Evolutionary conservation across 495 filamentous ascomycete species (phyloP).

Genomic region (Penicillium antarcticum): DNA sequence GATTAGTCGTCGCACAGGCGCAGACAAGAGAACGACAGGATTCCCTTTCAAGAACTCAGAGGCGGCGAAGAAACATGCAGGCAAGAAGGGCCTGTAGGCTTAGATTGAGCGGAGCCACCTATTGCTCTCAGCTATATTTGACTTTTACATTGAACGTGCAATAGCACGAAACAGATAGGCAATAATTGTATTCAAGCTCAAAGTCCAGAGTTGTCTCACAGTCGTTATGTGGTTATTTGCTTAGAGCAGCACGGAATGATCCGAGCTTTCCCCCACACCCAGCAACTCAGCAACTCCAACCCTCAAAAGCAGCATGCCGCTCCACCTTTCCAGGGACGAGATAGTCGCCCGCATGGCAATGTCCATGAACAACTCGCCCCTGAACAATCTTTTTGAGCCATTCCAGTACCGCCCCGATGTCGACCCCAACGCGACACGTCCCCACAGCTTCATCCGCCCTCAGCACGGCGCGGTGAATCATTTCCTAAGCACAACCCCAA

Average conservation of each 20-base stretch:
- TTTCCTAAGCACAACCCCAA: constrained; percentile 22
- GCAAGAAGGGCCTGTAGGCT: constrained; percentile 34
- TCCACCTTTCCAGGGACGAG: neutral
- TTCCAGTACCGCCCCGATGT: constrained; percentile 12
- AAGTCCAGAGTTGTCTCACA: too few species aligned
- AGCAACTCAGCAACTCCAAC: constrained; percentile 19
- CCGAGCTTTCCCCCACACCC: constrained; percentile 3
- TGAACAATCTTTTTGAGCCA: constrained; percentile 12
- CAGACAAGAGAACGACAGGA: constrained; percentile 73
- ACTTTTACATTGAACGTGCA: neutral
- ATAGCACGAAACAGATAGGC: neutral
- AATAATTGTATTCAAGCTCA: too few species aligned
- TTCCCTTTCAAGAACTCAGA: constrained; percentile 64
- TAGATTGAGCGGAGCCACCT: neutral
- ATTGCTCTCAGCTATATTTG: neutral
- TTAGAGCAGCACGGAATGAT: neutral
- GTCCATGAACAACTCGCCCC: constrained; percentile 1
- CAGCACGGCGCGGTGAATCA: constrained; percentile 12
- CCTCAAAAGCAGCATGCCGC: constrained; percentile 19
- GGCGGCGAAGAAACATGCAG: constrained; percentile 55
- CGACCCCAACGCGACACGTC: constrained; percentile 10
- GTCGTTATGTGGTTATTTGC: too few species aligned
- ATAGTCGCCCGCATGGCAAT: constrained; percentile 1
- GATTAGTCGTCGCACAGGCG: constrained; percentile 68
- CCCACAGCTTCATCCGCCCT: constrained; percentile 12